Conservation (phyloP, 371 early-diverging fungal genomes). For the Lichtheimia hyalospora region DNA sequence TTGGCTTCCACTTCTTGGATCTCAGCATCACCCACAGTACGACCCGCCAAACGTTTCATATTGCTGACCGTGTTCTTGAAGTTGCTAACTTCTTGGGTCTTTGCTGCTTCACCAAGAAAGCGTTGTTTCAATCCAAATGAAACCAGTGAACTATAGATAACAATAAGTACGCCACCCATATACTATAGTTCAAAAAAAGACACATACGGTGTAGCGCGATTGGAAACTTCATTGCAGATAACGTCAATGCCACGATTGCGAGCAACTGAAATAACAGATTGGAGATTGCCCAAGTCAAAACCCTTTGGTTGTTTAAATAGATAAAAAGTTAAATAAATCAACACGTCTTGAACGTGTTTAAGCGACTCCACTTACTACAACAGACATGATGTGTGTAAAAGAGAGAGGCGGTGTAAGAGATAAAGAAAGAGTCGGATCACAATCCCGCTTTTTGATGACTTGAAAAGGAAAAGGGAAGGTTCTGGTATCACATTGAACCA, state of each 20-base stretch:
- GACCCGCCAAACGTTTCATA: conserved; percentile 96
- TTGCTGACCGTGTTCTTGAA: conserved; percentile 94
- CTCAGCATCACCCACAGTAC: conserved; percentile 89
- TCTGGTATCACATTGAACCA: conserved; percentile 1
- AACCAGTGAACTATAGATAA: conserved; percentile 70
- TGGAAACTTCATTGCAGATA: conserved; percentile 95
- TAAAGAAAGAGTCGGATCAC: no score
- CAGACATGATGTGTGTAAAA: conserved; percentile 29
- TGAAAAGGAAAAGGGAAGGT: no score
- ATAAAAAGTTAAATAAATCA: background rate
- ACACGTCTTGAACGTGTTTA: background rate
- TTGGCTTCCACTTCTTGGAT: conserved; percentile 80
- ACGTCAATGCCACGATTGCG: conserved; percentile 98
- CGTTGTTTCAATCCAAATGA: conserved; percentile 95
- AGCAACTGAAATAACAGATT: conserved; percentile 95
- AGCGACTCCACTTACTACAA: conserved; percentile 42
- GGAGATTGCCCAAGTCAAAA: conserved; percentile 96
- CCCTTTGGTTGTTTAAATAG: conserved; percentile 46
- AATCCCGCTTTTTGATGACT: no score
- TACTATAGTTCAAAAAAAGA: background rate
- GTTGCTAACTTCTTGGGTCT: conserved; percentile 93
- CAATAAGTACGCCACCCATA: background rate
- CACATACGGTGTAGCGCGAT: conserved; percentile 93
- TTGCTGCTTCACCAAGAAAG: conserved; percentile 94
- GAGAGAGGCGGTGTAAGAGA: no score